Percentiles rank a stretch among this genome's conserved stretches.
These are phyloP conservation scores for Debaryomyces maramus DNA, from an alignment of 805 yeast genomes.

Conservation along the genomic window DNA sequence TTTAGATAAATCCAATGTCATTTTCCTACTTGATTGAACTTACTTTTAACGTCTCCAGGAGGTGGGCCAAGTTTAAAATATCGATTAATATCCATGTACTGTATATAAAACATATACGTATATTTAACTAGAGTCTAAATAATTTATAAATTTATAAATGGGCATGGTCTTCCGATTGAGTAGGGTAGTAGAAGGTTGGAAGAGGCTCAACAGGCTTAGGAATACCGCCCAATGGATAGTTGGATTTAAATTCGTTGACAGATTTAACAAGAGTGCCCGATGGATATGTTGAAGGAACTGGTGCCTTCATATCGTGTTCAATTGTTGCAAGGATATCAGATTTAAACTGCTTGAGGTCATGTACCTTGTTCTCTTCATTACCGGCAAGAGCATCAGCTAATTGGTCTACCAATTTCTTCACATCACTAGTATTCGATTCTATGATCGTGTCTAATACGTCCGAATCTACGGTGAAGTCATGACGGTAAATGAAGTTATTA, in stretches of 20 bases:
- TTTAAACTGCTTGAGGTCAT: background rate
- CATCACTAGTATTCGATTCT: slow-evolving; percentile 10
- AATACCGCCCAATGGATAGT: slow-evolving; percentile 54
- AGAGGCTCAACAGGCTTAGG: slow-evolving; percentile 51
- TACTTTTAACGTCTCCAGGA: background rate
- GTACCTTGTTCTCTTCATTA: background rate
- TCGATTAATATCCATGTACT: slow-evolving; percentile 4
- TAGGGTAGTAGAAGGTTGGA: slow-evolving; percentile 25
- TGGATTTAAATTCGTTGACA: slow-evolving; percentile 57
- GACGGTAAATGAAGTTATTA: slow-evolving; percentile 24
- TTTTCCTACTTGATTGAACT: slow-evolving; percentile 9
- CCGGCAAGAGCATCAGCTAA: background rate
- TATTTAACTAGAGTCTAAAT: slow-evolving; percentile 1
- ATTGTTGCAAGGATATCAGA: slow-evolving; percentile 11
- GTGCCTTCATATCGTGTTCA: slow-evolving; percentile 17
- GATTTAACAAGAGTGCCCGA: slow-evolving; percentile 47
- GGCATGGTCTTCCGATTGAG: slow-evolving; percentile 13
- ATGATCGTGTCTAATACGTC: slow-evolving; percentile 24
- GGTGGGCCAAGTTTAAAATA: background rate
- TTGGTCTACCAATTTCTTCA: slow-evolving; percentile 5
- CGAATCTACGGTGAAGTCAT: slow-evolving; percentile 21
- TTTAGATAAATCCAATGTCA: slow-evolving; percentile 28
- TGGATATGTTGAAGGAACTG: slow-evolving; percentile 46
- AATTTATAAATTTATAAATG: slow-evolving; percentile 14
- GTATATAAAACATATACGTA: slow-evolving; percentile 3